Evolutionary conservation across 78 protist species (phyloP), one percentile per base, ranked within the genome.

Genomic region (Pelomyxa schiedti): DNA sequence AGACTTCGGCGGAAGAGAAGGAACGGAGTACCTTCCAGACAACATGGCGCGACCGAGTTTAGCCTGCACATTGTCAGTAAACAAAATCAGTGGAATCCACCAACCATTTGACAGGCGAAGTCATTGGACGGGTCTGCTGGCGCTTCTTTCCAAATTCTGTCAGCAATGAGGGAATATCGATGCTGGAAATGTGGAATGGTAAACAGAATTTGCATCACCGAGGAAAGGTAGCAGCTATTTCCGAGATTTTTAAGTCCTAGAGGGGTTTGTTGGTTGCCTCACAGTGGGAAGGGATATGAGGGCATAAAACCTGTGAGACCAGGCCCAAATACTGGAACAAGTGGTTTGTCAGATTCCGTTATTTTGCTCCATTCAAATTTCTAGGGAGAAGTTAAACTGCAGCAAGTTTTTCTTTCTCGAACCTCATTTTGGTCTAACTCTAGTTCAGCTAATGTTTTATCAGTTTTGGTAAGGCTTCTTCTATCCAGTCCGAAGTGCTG

Each of bases 281-380:
- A n/a, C n/a, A n/a, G n/a, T n/a, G n/a, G n/a, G n/a, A n/a, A n/a
- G n/a, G n/a, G n/a, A n/a, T n/a, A n/a, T n/a, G n/a, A n/a, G n/a
- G n/a, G n/a, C n/a, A n/a, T n/a, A n/a, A n/a, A n/a, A 28, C 99
- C 99, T 1, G 97, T 86, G 30, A n/a, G 43, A 24, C 97, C 97
- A 0, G 92, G 89, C 1, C 96, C 98, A 37, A 35, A 82, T 1
- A 85, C 74, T 32, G 88, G 81, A 67, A 29, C 84, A 29, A 94
- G 80, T 6, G 42, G 66, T 64, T 52, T 66, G 67, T 93, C 95
- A 0, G 81, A 66, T 69, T 94, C 95, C 47, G 66, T 72, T 76
- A 93, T n/a, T n/a, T n/a, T n/a, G n/a, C n/a, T 73, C 41, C 66
- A 42, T 35, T 72, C 83, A 63, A 81, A 89, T 30, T 86, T 97